Conservation (phyloP, 345 rosid species). For the Cardiospermum halicacabum region DNA sequence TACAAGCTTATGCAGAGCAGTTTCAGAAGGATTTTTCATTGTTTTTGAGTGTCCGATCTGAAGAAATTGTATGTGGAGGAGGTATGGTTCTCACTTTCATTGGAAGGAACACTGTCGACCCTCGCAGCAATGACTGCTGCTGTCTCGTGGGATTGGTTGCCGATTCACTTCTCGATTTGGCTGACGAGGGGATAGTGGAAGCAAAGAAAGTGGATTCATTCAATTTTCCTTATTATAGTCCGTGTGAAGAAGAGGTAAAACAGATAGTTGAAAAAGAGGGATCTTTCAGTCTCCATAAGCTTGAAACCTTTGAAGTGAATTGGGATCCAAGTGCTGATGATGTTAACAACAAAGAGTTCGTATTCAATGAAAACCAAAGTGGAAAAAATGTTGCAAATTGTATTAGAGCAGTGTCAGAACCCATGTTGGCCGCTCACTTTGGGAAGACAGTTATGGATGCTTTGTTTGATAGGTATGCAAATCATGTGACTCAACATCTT, state of each 20-base stretch:
- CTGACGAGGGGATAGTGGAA: no score
- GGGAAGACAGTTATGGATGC: no score
- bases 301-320: conserved; percentile 19
- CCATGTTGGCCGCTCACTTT: no score
- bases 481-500: no score
- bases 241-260: conserved; percentile 24
- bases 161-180: no score
- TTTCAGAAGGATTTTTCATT: conserved; percentile 15
- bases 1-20: conserved; percentile 23
- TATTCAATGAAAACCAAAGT: no score
- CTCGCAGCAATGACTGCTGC: no score
- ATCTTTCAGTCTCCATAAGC: conserved; percentile 27
- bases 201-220: conserved; percentile 38
- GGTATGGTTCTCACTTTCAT: conserved; percentile 18
- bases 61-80: conserved; percentile 26
- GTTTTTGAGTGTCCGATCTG: conserved; percentile 19
- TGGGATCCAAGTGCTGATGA: conserved; percentile 5
- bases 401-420: no score
- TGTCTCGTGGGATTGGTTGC: no score
- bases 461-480: no score
- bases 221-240: conserved; percentile 33
- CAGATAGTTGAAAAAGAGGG: conserved; percentile 31
- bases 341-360: neutral
- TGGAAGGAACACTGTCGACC: no score
- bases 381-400: conserved; percentile 7